Percentiles rank a stretch among this genome's conserved stretches.
These are phyloP conservation scores for Aspergillus cejpii DNA, from an alignment of 2,329 filamentous ascomycete genomes.

Conservation along the genomic window DNA sequence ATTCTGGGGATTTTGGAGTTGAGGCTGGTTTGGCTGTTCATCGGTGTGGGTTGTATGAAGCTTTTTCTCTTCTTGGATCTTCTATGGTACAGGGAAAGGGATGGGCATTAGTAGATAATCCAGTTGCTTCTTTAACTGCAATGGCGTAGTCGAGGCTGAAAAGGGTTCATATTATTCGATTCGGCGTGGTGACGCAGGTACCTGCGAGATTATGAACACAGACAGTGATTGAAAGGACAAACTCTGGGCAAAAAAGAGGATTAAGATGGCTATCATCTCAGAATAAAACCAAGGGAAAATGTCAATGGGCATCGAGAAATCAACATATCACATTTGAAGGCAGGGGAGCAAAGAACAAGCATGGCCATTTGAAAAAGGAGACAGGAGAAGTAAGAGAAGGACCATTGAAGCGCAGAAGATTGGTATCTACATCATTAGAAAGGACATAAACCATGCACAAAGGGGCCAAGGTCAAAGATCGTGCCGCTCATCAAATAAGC, in stretches of 20 bases:
- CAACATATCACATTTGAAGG: not conserved
- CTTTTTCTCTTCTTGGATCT: too few relatives aligned
- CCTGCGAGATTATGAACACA: not conserved
- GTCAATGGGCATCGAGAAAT: not conserved
- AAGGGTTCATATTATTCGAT: not conserved
- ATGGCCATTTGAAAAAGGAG: not conserved
- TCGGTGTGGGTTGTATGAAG: too few relatives aligned
- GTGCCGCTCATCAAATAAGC: slow-evolving; percentile 23
- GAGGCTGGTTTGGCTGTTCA: too few relatives aligned
- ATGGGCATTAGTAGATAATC: not conserved
- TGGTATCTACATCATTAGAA: slow-evolving; percentile 21
- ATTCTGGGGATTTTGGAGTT: too few relatives aligned
- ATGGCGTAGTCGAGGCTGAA: not conserved
- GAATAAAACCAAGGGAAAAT: not conserved
- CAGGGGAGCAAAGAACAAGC: not conserved
- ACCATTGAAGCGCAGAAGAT: slow-evolving; percentile 6
- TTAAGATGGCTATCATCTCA: not conserved
- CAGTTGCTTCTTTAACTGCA: not conserved
- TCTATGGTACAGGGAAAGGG: not conserved
- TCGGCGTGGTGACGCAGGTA: not conserved
- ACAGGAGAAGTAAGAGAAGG: not conserved
- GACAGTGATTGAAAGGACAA: not conserved
- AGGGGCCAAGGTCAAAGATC: slow-evolving; percentile 13
- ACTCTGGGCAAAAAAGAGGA: not conserved
- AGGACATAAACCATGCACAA: slow-evolving; percentile 8